These are phyloP conservation scores for Hypoxylon fuscum DNA, from an alignment of 495 filamentous ascomycete species.

Conservation along the genomic window DNA sequence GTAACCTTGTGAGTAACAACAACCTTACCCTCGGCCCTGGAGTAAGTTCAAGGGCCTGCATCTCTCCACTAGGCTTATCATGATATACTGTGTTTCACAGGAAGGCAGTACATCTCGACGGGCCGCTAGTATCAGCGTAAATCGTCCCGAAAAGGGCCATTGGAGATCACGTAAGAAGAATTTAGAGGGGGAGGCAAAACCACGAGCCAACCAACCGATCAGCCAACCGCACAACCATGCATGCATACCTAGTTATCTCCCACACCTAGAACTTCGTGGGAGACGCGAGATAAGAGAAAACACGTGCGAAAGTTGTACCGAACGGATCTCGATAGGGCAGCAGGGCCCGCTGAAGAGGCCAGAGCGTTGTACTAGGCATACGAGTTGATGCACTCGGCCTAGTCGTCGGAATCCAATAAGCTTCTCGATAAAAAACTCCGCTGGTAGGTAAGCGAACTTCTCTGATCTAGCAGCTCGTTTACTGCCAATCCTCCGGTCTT, in stretches of 20 bases:
- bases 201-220: slow-evolving; percentile 3
- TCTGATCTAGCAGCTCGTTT: background rate
- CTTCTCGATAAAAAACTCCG: slow-evolving; percentile 34
- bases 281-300: slow-evolving; percentile 15
- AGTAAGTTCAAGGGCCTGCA: slow-evolving; percentile 19
- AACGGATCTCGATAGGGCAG: slow-evolving; percentile 6
- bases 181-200: background rate
- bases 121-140: slow-evolving; percentile 14
- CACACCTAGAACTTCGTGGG: slow-evolving; percentile 9
- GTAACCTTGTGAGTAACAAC: background rate
- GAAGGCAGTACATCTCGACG: slow-evolving; percentile 11
- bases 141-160: background rate
- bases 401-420: slow-evolving; percentile 20
- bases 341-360: background rate
- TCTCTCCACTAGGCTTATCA: slow-evolving; percentile 15
- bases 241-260: no score
- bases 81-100: slow-evolving; percentile 30
- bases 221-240: background rate
- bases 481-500: background rate
- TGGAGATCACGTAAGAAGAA: slow-evolving; percentile 15
- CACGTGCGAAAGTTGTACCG: slow-evolving; percentile 29
- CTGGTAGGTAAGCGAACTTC: slow-evolving; percentile 13
- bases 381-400: background rate
- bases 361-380: slow-evolving; percentile 4
- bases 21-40: slow-evolving; percentile 22